Evolutionary conservation across 2,329 filamentous ascomycete species (phyloP), one percentile per base, ranked within the genome.

Genomic region (Colletotrichum sp.): DNA sequence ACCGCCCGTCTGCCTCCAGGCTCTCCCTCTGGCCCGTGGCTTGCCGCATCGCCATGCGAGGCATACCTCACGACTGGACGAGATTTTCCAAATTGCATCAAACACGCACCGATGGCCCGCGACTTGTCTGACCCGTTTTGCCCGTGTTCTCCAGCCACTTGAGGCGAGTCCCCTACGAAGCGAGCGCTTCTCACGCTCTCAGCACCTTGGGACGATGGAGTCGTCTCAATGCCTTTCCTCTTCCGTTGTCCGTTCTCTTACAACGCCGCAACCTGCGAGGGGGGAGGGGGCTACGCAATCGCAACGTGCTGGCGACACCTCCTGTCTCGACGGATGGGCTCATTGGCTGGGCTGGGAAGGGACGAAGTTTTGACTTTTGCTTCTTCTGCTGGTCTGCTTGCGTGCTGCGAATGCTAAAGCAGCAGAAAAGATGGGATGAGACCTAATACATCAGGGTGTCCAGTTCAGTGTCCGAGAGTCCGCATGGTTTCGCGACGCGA

Each of bases 181-280:
- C 68, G 24, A 70, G 36, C 32, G 66, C 39, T 63, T 62, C n/a
- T 21, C 44, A 52, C n/a, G n/a, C 44, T 70, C 68, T 28, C n/a
- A 52, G n/a, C 44, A 52, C 44, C 63, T 68, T 76, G 44, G 70
- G 64, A 76, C 70, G 73, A 73, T 28, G 69, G 65, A 62, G 64
- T 39, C 57, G 64, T 68, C 59, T 73, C 70, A 76, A 69, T 69
- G 59, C 71, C 21, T 24, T 64, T 49, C 44, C 10, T 24, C 44
- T 24, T 52, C 12, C 44, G 44, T 52, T 52, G 21, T 68, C 64
- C 57, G 64, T 55, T 73, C 73, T 73, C 70, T 71, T 34, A 32
- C 57, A 36, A 18, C 28, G n/a, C 12, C 18, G 32, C 28, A 60
- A 32, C 26, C 16, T n/a, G 39, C 15, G n/a, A 32, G 26, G 24